A percentile compares a stretch with the other conserved stretches of the same genome.
phyloP scores from a whole-genome alignment of 73 alveolate genomes.

The Breviolum minutum region DNA sequence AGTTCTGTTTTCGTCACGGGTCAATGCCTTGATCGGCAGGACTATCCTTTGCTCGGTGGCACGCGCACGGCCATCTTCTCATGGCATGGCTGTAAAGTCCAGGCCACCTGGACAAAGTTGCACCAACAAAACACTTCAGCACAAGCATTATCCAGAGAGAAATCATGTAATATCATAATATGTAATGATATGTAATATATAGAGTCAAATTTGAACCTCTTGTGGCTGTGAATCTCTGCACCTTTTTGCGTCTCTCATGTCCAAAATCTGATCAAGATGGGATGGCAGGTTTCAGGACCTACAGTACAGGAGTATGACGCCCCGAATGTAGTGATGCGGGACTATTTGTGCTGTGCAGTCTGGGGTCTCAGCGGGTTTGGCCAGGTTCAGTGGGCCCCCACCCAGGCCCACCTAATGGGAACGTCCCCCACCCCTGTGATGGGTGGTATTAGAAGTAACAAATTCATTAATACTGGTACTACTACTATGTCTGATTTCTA shows the following conservation, averaged over 20 bases:
- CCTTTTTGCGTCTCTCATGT: neutral
- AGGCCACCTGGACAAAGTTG: neutral
- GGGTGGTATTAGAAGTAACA: too few relatives aligned
- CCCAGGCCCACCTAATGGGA: too few relatives aligned
- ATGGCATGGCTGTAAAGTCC: slow-evolving; percentile 95
- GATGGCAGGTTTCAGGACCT: slow-evolving; percentile 72
- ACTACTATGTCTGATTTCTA: too few relatives aligned
- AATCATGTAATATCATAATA: neutral
- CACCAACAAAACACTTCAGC: neutral
- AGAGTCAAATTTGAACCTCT: neutral
- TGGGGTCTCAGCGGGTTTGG: neutral
- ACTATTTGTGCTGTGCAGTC: slow-evolving; percentile 94
- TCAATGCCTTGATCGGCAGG: neutral
- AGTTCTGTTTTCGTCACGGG: neutral
- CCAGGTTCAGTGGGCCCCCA: neutral
- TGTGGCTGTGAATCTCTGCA: neutral
- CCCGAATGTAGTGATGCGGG: slow-evolving; percentile 93
- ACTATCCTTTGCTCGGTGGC: slow-evolving; percentile 93
- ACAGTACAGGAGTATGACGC: slow-evolving; percentile 95
- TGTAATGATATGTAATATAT: neutral
- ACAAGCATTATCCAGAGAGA: neutral
- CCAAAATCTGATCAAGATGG: neutral
- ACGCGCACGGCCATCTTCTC: slow-evolving; percentile 89
- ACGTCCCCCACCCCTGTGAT: too few relatives aligned
- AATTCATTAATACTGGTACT: too few relatives aligned